These are phyloP conservation scores for Boletus subcaerulescens DNA, from an alignment of 768 basidiomycete species.

Conservation along the genomic window DNA sequence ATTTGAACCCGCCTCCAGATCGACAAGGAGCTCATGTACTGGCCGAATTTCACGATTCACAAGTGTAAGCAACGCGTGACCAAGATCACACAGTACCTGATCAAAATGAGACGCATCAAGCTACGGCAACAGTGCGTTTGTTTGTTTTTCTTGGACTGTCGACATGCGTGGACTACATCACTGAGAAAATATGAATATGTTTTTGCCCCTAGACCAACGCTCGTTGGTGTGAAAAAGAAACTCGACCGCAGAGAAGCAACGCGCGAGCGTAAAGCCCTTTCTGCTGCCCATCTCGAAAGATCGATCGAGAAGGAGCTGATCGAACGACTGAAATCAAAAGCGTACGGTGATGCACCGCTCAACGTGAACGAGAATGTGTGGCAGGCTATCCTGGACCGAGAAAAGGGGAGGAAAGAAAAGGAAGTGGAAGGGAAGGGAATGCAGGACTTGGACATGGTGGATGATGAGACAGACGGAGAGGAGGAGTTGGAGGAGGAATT, in stretches of 20 bases:
- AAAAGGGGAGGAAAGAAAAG: slow-evolving; percentile 49
- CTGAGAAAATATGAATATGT: background rate
- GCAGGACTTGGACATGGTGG: slow-evolving; percentile 40
- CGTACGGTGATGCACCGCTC: slow-evolving; percentile 94
- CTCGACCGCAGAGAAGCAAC: slow-evolving; percentile 88
- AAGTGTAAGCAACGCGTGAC: slow-evolving; percentile 99
- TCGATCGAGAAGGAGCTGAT: slow-evolving; percentile 96
- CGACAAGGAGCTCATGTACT: slow-evolving; percentile 92
- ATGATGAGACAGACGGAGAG: slow-evolving; percentile 56
- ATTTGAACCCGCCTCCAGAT: slow-evolving; percentile 54
- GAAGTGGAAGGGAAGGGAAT: slow-evolving; percentile 38
- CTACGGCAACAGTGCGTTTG: slow-evolving; percentile 74
- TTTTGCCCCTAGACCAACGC: slow-evolving; percentile 64
- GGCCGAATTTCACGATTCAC: slow-evolving; percentile 96
- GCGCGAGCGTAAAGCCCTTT: slow-evolving; percentile 93
- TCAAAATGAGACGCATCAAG: slow-evolving; percentile 93
- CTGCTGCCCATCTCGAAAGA: slow-evolving; percentile 91
- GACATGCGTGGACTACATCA: background rate
- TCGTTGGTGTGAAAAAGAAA: slow-evolving; percentile 96
- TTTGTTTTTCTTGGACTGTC: background rate
- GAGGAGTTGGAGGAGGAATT: slow-evolving; percentile 52
- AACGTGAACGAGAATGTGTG: slow-evolving; percentile 98
- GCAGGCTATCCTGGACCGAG: slow-evolving; percentile 86
- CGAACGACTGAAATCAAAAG: slow-evolving; percentile 92
- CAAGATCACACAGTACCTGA: slow-evolving; percentile 98